Percentiles rank a stretch among this genome's conserved stretches.
phyloP scores from a whole-genome alignment of 163 green algal genomes.

The Chloromonas sp. region DNA sequence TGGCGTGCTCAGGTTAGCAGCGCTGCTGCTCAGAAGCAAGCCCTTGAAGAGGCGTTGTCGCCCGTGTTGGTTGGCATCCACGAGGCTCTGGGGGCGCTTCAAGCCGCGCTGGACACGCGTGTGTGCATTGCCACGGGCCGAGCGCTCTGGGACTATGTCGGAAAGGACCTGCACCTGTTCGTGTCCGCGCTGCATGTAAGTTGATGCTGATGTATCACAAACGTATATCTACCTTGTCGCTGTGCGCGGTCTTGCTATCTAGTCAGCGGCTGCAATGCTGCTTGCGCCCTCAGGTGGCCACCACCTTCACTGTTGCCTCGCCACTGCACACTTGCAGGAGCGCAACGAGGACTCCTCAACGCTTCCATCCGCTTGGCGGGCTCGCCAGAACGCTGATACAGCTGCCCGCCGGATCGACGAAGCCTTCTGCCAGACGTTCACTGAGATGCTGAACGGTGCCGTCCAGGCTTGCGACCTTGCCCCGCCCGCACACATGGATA shows the following conservation, averaged over 20 bases:
- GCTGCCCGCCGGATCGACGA: neutral
- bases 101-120: constrained; percentile 28
- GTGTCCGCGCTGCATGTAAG: constrained; percentile 39
- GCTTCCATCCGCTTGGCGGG: constrained; percentile 23
- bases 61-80: constrained; percentile 21
- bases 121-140: constrained; percentile 42
- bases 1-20: constrained; percentile 8
- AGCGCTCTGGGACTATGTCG: constrained; percentile 46
- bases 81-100: constrained; percentile 21
- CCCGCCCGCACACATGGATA: constrained; percentile 34
- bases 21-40: constrained; percentile 15
- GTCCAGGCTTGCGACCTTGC: constrained; percentile 39
- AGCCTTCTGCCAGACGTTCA: neutral
- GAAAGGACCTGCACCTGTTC: constrained; percentile 44
- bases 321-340: neutral
- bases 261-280: neutral
- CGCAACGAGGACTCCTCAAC: neutral
- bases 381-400: constrained; percentile 13
- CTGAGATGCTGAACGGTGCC: neutral
- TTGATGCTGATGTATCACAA: neutral
- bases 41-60: constrained; percentile 19
- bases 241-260: neutral
- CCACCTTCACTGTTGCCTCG: neutral
- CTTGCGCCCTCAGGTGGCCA: neutral
- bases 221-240: too few relatives aligned